phyloP scores from a whole-genome alignment of 768 basidiomycete genomes.

The Albatrellus ellisii region DNA sequence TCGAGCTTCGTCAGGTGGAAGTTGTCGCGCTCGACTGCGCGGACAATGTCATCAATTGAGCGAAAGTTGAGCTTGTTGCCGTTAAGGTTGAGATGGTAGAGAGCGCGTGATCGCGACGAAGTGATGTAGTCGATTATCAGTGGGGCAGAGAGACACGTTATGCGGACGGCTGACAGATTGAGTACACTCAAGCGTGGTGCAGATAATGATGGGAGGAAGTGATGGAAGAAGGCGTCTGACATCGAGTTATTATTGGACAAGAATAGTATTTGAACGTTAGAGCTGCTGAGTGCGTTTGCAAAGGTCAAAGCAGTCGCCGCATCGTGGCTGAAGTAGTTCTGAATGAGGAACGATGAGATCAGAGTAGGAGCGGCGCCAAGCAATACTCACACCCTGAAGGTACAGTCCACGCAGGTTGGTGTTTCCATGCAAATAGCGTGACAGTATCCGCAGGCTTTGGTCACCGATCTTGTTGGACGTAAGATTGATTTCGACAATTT shows the following conservation, averaged over 20 bases:
- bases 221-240: conserved; percentile 35
- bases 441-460: conserved; percentile 38
- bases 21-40: conserved; percentile 32
- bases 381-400: conserved; percentile 40
- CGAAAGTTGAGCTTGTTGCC: conserved; percentile 38
- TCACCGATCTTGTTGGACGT: conserved; percentile 45
- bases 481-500: conserved; percentile 41
- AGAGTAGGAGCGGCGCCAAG: neutral
- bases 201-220: conserved; percentile 38
- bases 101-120: conserved; percentile 32
- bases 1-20: conserved; percentile 35
- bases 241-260: conserved; percentile 36
- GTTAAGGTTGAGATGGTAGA: conserved; percentile 38
- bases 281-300: conserved; percentile 38
- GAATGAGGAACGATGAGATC: neutral
- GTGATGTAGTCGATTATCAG: conserved; percentile 34
- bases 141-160: conserved; percentile 20
- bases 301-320: conserved; percentile 26
- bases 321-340: conserved; percentile 31
- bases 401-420: conserved; percentile 32
- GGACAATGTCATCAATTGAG: conserved; percentile 31
- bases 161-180: conserved; percentile 32
- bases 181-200: conserved; percentile 37
- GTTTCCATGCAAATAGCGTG: conserved; percentile 36
- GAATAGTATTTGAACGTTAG: conserved; percentile 35